These are phyloP conservation scores for Microcera coccophila DNA, from an alignment of 2,329 filamentous ascomycete genomes.

Conservation along the genomic window DNA sequence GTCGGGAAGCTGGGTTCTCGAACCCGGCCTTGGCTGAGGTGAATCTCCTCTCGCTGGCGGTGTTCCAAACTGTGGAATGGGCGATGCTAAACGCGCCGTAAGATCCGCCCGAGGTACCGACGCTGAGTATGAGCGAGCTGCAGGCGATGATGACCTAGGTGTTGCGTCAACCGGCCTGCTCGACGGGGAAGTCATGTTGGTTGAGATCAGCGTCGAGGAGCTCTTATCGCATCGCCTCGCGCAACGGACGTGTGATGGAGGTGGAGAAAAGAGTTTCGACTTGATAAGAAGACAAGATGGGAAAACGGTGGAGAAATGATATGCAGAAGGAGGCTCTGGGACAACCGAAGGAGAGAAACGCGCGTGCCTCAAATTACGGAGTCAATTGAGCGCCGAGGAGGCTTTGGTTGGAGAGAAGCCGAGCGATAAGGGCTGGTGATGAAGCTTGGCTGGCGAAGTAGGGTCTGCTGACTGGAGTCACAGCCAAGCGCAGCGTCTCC, in stretches of 20 bases:
- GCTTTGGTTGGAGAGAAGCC: slow-evolving; percentile 8
- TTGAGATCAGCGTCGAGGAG: slow-evolving; percentile 10
- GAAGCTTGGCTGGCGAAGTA: slow-evolving; percentile 11
- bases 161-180: slow-evolving; percentile 34
- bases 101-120: slow-evolving; percentile 56
- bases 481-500: background rate
- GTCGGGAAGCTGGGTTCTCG: slow-evolving; percentile 30
- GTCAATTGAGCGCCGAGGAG: slow-evolving; percentile 17
- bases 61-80: slow-evolving; percentile 41
- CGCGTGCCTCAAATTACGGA: slow-evolving; percentile 16
- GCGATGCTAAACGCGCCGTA: slow-evolving; percentile 59
- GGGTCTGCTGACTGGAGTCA: slow-evolving; percentile 23
- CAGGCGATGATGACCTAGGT: slow-evolving; percentile 46
- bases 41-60: slow-evolving; percentile 36
- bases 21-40: slow-evolving; percentile 24
- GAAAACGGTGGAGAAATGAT: background rate
- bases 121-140: slow-evolving; percentile 45
- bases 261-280: slow-evolving; percentile 1
- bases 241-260: slow-evolving; percentile 5
- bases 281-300: background rate
- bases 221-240: slow-evolving; percentile 26
- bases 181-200: slow-evolving; percentile 38
- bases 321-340: background rate
- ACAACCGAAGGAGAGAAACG: slow-evolving; percentile 9
- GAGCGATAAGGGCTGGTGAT: slow-evolving; percentile 20